These are phyloP conservation scores for Blepharisma japonicum DNA, from an alignment of 73 alveolate species.

Conservation along the genomic window DNA sequence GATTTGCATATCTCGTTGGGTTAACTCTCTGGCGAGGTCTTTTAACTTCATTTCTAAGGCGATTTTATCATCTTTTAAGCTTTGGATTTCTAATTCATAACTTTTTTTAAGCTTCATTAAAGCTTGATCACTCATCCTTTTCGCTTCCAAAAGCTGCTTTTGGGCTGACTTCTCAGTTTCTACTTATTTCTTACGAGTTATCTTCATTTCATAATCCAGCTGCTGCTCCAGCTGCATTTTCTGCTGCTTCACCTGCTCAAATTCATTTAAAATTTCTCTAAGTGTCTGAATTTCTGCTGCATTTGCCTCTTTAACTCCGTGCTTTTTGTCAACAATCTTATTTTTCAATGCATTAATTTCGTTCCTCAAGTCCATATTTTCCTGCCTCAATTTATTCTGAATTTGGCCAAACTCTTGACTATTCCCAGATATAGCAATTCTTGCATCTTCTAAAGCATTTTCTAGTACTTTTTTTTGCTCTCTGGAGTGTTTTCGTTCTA, in stretches of 20 bases:
- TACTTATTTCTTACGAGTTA: background rate
- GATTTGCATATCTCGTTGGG: constrained; percentile 52
- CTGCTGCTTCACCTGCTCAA: background rate
- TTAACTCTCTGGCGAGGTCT: constrained; percentile 47
- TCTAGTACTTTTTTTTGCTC: constrained; percentile 4
- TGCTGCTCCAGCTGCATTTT: background rate
- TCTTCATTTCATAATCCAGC: constrained; percentile 23
- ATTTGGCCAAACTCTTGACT: constrained; percentile 4
- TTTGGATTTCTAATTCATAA: constrained; percentile 51
- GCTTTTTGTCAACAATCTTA: background rate
- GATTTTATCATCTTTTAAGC: constrained; percentile 50
- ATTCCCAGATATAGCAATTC: constrained; percentile 5
- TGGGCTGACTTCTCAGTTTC: constrained; percentile 13
- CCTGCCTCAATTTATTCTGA: background rate
- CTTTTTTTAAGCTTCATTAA: constrained; percentile 48
- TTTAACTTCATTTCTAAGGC: constrained; percentile 51
- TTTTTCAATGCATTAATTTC: background rate
- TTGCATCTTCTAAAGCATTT: constrained; percentile 23
- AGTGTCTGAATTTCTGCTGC: background rate
- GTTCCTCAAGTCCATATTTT: constrained; percentile 9
- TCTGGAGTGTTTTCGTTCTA: constrained; percentile 16
- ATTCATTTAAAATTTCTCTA: background rate
- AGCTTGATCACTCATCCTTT: constrained; percentile 51
- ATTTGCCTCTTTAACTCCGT: background rate
- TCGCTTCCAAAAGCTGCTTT: constrained; percentile 45